Conservation (phyloP, 2,329 filamentous ascomycete species). For the Lecanicillium sp. region DNA sequence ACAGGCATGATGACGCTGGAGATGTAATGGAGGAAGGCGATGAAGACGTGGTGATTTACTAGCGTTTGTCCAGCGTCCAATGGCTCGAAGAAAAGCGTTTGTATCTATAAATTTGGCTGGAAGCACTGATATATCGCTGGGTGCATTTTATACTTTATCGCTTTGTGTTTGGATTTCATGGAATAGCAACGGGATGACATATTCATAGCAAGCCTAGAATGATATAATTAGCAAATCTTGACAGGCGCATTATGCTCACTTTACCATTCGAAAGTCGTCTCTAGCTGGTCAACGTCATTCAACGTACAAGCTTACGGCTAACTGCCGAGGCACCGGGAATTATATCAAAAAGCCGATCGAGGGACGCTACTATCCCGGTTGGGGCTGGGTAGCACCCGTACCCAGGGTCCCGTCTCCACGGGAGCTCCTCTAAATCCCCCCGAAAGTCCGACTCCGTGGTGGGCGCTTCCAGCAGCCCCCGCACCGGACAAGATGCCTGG, state of each 20-base stretch:
- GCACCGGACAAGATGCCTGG: not conserved
- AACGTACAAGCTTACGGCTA: not conserved
- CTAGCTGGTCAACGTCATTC: not conserved
- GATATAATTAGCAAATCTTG: no score
- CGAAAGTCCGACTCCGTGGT: slow-evolving; percentile 6
- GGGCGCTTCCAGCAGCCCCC: not conserved
- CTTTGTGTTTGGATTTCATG: no score
- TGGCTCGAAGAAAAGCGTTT: slow-evolving; percentile 7
- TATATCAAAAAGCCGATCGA: not conserved
- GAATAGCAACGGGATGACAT: no score
- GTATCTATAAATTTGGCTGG: slow-evolving; percentile 5
- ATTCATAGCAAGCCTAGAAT: no score
- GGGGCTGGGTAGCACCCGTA: not conserved
- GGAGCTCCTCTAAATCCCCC: no score
- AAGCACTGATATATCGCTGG: no score
- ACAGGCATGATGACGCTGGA: slow-evolving; percentile 59
- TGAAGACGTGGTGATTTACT: slow-evolving; percentile 91
- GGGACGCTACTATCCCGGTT: not conserved
- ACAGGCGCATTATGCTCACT: no score
- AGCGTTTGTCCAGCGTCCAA: not conserved
- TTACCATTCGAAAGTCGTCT: no score
- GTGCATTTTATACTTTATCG: no score
- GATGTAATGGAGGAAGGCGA: slow-evolving; percentile 78
- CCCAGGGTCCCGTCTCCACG: no score
- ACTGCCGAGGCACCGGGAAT: not conserved